A percentile compares a stretch with the other conserved stretches of the same genome.
Evolutionary conservation across 306 rosid species (phyloP).

Genomic region (Carpinus viminea): DNA sequence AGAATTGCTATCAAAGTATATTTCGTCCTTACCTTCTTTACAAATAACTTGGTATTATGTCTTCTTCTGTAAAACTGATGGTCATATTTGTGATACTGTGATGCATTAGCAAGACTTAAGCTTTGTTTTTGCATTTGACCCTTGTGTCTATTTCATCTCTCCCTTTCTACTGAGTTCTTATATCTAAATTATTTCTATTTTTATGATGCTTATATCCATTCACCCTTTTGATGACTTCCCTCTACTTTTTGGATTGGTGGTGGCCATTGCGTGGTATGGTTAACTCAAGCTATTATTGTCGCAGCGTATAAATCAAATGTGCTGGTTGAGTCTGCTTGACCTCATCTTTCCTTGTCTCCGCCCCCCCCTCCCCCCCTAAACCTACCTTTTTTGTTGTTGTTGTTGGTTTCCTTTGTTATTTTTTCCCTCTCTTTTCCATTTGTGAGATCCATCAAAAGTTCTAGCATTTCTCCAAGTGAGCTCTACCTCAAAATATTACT

Average conservation of each 20-base stretch:
- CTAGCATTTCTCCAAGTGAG: not conserved
- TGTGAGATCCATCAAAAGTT: not conserved
- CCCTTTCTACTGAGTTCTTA: not conserved
- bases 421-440: not conserved
- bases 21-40: conserved; percentile 11
- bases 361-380: not conserved
- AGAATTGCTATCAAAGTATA: conserved; percentile 74
- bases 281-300: not conserved
- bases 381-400: not conserved
- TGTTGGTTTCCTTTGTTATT: not conserved
- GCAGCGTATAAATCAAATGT: not conserved
- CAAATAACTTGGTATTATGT: conserved; percentile 1
- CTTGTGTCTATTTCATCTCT: not conserved
- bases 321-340: not conserved
- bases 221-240: not conserved
- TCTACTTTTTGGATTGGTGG: not conserved
- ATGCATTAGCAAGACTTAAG: not conserved
- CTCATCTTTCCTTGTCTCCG: not conserved
- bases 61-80: not conserved
- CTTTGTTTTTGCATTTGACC: not conserved
- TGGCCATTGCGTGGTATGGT: not conserved
- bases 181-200: not conserved
- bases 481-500: not conserved
- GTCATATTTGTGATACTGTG: not conserved
- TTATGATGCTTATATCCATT: not conserved